Evolutionary conservation across 768 basidiomycete species (phyloP).

Genomic region (Rhizopogon vinicolor): DNA sequence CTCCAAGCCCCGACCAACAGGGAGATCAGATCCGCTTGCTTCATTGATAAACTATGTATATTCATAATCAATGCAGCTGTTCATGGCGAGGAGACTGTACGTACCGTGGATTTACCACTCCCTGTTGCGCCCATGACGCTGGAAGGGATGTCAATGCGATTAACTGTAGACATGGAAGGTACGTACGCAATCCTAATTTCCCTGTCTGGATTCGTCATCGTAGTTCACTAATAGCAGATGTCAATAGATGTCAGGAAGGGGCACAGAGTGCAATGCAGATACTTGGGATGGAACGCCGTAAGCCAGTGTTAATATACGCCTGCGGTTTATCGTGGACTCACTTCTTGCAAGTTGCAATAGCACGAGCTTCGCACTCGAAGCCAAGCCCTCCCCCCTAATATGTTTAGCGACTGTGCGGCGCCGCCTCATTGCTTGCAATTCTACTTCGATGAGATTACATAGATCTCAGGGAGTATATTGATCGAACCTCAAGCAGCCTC

Average conservation of each 20-base stretch:
- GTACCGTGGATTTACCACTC: conserved; percentile 31
- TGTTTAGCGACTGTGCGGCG: too few relatives aligned
- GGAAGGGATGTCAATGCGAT: not conserved
- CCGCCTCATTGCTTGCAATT: too few relatives aligned
- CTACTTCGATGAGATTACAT: too few relatives aligned
- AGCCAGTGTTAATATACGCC: not conserved
- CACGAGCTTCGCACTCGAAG: too few relatives aligned
- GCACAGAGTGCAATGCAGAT: not conserved
- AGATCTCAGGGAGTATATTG: too few relatives aligned
- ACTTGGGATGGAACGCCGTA: too few relatives aligned
- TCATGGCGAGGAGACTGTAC: not conserved
- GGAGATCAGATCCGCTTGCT: conserved; percentile 43
- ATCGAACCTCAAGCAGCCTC: too few relatives aligned
- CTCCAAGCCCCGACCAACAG: conserved; percentile 40
- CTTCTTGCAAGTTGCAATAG: too few relatives aligned
- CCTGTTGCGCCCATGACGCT: conserved; percentile 30
- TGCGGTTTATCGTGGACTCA: not conserved
- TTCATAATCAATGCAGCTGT: conserved; percentile 1
- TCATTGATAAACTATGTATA: conserved; percentile 47
- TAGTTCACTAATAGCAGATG: not conserved
- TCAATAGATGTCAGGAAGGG: not conserved
- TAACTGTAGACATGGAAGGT: not conserved
- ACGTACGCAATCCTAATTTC: conserved; percentile 29
- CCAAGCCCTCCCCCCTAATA: too few relatives aligned
- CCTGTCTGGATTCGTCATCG: conserved; percentile 21